Conservation (phyloP, 2,329 filamentous ascomycete genomes). For the Laburnicola sp. region DNA sequence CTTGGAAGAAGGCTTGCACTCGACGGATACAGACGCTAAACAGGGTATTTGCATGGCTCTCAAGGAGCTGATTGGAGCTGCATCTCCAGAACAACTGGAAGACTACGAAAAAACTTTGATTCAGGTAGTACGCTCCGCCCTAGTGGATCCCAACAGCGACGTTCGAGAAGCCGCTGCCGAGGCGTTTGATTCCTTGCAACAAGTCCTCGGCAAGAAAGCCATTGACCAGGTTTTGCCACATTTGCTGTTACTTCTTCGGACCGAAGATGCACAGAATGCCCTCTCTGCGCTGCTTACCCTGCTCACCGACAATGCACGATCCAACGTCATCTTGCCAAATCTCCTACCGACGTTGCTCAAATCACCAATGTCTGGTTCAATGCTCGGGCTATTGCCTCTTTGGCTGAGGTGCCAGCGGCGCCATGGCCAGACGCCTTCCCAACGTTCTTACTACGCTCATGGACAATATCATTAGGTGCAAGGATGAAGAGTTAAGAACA, state of each 20-base stretch:
- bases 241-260: slow-evolving; percentile 84
- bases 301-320: slow-evolving; percentile 88
- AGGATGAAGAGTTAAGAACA: slow-evolving; percentile 70
- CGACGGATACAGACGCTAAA: slow-evolving; percentile 88
- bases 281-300: slow-evolving; percentile 89
- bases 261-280: slow-evolving; percentile 88
- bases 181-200: slow-evolving; percentile 93
- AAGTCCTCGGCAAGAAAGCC: slow-evolving; percentile 88
- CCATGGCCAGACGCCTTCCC: slow-evolving; percentile 88
- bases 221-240: slow-evolving; percentile 94
- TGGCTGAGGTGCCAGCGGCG: slow-evolving; percentile 88
- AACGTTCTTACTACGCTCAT: slow-evolving; percentile 91
- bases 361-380: slow-evolving; percentile 89
- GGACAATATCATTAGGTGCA: slow-evolving; percentile 82
- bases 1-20: slow-evolving; percentile 87
- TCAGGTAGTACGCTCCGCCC: slow-evolving; percentile 86
- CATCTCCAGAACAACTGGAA: slow-evolving; percentile 83
- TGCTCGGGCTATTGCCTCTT: slow-evolving; percentile 86
- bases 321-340: slow-evolving; percentile 95
- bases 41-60: slow-evolving; percentile 97
- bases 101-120: slow-evolving; percentile 95
- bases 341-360: slow-evolving; percentile 91
- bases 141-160: slow-evolving; percentile 86
- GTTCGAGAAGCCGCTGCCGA: slow-evolving; percentile 95
- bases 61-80: slow-evolving; percentile 87